Evolutionary conservation across 2,329 filamentous ascomycete species (phyloP), one percentile per base, ranked within the genome.

Genomic region (Fusarium compactum): DNA sequence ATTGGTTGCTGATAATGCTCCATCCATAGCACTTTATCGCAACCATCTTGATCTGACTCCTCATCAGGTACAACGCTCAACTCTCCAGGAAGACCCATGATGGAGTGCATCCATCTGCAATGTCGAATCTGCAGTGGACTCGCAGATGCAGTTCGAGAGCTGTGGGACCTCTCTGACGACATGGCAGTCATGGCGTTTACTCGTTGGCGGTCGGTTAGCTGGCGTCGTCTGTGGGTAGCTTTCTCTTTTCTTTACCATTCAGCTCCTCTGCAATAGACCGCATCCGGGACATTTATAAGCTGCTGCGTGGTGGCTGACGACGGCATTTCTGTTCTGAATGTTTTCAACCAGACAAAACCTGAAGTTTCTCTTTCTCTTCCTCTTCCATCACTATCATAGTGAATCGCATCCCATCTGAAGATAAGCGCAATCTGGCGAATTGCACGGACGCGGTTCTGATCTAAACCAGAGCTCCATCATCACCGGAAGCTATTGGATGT

Each of bases 161-260:
- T 64, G 68, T 51, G 67, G 60, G 51, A 52, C 51, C 48, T 65
- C 56, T 69, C 55, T 70, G 68, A 65, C 68, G 68, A 71, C 68
- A 70, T 71, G 55, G 58, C 56, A 58, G 55, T 50, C 57, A 63
- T 64, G 62, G 58, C 62, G 67, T 56, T 57, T 62, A 47, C 50
- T 52, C 32, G 47, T 47, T 54, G 66, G 66, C 46, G 53, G 61
- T 65, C 22, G 40, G 61, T 27, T 63, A 30, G 32, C 46, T 41
- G 30, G 55, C 24, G 47, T 41, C 25, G 34, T 27, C 8, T 24
- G 22, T 15, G 8, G 38, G 27, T 64, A 45, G 44, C n/a, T 59
- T 65, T 51, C 22, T 40, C 48, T 38, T 18, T n/a, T n/a, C 34
- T n/a, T n/a, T 38, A 43, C 27, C 46, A 51, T 46, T 32, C 55